Conservation (phyloP, 495 filamentous ascomycete species). For the Penicillium simplicissimum region DNA sequence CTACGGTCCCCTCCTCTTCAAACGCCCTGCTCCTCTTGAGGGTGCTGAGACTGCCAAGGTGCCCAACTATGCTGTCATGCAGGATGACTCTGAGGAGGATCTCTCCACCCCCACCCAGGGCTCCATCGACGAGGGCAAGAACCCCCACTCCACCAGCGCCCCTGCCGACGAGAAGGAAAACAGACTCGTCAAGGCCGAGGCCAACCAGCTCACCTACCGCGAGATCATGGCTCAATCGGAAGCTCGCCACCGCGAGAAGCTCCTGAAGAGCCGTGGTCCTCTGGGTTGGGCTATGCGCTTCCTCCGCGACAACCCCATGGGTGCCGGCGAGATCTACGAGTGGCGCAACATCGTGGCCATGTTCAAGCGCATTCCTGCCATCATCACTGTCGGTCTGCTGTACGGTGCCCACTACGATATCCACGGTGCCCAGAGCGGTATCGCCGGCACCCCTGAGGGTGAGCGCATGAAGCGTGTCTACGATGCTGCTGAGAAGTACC, state of each 20-base stretch:
- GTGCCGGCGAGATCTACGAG: slow-evolving; percentile 67
- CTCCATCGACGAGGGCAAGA: slow-evolving; percentile 29
- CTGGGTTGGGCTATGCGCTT: slow-evolving; percentile 73
- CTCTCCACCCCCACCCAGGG: slow-evolving; percentile 26
- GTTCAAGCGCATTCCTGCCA: slow-evolving; percentile 60
- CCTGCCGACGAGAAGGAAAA: slow-evolving; percentile 45
- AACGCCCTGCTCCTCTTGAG: slow-evolving; percentile 40
- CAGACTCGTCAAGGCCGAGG: slow-evolving; percentile 40
- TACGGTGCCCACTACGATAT: slow-evolving; percentile 76
- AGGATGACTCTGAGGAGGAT: slow-evolving; percentile 40
- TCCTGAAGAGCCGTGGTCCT: slow-evolving; percentile 57
- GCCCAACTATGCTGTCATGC: slow-evolving; percentile 55
- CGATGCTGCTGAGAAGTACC: slow-evolving; percentile 60
- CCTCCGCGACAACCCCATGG: slow-evolving; percentile 67
- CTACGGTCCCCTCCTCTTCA: slow-evolving; percentile 54
- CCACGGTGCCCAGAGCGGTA: slow-evolving; percentile 65
- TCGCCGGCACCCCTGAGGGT: slow-evolving; percentile 65
- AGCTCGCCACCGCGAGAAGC: slow-evolving; percentile 51
- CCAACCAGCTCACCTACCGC: slow-evolving; percentile 51
- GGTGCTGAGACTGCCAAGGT: slow-evolving; percentile 46
- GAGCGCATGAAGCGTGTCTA: slow-evolving; percentile 63
- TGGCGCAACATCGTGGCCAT: slow-evolving; percentile 60
- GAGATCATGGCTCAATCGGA: slow-evolving; percentile 54
- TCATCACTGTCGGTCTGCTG: slow-evolving; percentile 53
- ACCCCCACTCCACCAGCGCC: slow-evolving; percentile 28